A percentile compares a stretch with the other conserved stretches of the same genome.
Conservation (phyloP, 2,329 filamentous ascomycete species). For the Colletotrichum shisoi region DNA sequence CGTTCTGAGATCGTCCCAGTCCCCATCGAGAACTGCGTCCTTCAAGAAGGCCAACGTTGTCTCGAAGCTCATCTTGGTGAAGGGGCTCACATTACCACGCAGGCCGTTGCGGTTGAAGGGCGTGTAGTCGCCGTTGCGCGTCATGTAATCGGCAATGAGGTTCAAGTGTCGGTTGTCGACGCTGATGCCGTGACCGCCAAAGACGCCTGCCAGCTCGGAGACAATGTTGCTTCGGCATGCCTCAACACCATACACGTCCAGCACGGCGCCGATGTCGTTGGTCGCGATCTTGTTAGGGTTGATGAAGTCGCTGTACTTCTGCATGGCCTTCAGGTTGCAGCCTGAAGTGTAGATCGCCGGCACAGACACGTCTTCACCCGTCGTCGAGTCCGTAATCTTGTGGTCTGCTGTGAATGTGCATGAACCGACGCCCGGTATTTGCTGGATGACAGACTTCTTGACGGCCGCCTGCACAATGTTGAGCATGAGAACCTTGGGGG, state of each 20-base stretch:
- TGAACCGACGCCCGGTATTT: conserved; percentile 77
- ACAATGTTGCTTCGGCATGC: conserved; percentile 89
- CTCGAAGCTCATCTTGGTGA: conserved; percentile 99
- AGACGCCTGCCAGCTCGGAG: conserved; percentile 83
- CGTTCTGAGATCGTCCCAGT: conserved; percentile 86
- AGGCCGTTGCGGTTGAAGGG: conserved; percentile 93
- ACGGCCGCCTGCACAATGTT: conserved; percentile 85
- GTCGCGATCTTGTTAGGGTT: conserved; percentile 86
- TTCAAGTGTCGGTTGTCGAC: conserved; percentile 94
- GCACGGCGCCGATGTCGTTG: conserved; percentile 89
- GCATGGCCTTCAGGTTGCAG: conserved; percentile 90
- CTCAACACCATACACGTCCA: conserved; percentile 89
- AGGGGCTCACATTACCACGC: conserved; percentile 82
- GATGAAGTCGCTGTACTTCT: conserved; percentile 83
- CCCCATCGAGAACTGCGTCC: conserved; percentile 88
- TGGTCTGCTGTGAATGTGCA: conserved; percentile 74
- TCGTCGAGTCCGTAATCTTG: conserved; percentile 58
- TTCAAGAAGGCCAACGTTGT: conserved; percentile 93
- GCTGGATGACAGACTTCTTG: conserved; percentile 82
- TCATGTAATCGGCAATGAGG: conserved; percentile 97
- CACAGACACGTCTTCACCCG: conserved; percentile 59
- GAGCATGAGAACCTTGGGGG: conserved; percentile 92
- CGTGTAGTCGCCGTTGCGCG: conserved; percentile 85
- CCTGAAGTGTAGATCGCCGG: conserved; percentile 78
- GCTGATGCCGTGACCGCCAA: conserved; percentile 87